phyloP scores from a whole-genome alignment of 2,329 filamentous ascomycete genomes.

The Aspergillus carbonarius region DNA sequence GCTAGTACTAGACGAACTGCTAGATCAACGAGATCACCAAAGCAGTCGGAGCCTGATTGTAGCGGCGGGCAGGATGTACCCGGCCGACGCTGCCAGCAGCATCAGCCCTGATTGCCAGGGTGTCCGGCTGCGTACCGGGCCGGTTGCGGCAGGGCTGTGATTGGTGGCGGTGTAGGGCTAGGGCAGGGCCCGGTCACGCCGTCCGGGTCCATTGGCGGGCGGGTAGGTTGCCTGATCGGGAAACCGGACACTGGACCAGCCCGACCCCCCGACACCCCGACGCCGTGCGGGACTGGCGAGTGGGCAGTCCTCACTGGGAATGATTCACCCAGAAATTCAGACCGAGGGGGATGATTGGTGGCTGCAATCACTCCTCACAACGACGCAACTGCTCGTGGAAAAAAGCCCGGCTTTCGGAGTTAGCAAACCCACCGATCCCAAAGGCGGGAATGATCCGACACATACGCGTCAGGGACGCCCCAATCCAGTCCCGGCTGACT shows the following conservation, averaged over 20 bases:
- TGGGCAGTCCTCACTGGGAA: background rate
- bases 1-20: no score
- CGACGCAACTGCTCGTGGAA: conserved; percentile 27
- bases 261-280: background rate
- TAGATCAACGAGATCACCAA: no score
- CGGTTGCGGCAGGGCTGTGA: background rate
- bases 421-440: conserved; percentile 82
- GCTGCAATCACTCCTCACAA: background rate
- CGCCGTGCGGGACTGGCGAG: background rate
- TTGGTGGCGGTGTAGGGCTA: background rate
- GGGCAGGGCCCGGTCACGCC: background rate
- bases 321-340: no score
- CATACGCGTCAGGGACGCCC: conserved; percentile 71
- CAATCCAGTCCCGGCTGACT: conserved; percentile 71
- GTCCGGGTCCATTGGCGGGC: background rate
- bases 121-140: background rate
- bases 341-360: background rate
- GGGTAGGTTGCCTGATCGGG: background rate
- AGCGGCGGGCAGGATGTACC: no score
- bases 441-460: conserved; percentile 84
- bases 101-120: background rate
- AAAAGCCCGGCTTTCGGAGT: conserved; percentile 49
- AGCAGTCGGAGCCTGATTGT: no score
- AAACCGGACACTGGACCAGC: background rate
- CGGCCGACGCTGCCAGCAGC: background rate